phyloP scores from a whole-genome alignment of 1,139 yeast species.

The Zygosaccharomyces sapae region DNA sequence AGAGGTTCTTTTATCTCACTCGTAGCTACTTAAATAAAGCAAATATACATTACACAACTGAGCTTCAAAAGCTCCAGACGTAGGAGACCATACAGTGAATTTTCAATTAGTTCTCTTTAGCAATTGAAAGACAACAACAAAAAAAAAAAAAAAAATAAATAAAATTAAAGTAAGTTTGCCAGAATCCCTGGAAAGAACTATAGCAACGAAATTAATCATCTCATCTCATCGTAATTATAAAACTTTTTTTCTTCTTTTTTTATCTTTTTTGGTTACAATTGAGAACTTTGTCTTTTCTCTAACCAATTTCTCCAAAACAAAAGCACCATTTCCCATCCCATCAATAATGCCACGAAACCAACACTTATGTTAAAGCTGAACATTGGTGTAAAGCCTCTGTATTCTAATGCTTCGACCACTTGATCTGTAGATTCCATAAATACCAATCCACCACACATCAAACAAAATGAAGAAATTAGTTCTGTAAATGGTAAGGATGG shows the following conservation, averaged over 20 bases:
- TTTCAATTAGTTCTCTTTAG: no score
- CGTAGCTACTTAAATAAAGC: no score
- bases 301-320: constrained; percentile 61
- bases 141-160: not conserved
- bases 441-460: constrained; percentile 82
- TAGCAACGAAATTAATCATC: not conserved
- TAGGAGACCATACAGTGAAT: no score
- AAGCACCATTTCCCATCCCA: constrained; percentile 84
- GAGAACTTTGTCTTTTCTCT: constrained; percentile 8
- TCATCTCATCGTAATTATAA: not conserved
- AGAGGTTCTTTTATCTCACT: no score
- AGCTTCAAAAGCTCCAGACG: no score
- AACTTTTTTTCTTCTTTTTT: not conserved
- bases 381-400: constrained; percentile 83
- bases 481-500: constrained; percentile 83
- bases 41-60: no score
- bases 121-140: not conserved
- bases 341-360: constrained; percentile 71
- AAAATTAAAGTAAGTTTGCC: not conserved
- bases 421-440: constrained; percentile 92
- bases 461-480: constrained; percentile 67
- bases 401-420: constrained; percentile 74
- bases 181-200: not conserved
- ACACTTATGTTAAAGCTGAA: constrained; percentile 82
- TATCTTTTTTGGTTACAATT: not conserved